A percentile compares a stretch with the other conserved stretches of the same genome.
These are phyloP conservation scores for Musa troglodytarum DNA, from an alignment of 176 grass and related monocot genomes.

Conservation along the genomic window DNA sequence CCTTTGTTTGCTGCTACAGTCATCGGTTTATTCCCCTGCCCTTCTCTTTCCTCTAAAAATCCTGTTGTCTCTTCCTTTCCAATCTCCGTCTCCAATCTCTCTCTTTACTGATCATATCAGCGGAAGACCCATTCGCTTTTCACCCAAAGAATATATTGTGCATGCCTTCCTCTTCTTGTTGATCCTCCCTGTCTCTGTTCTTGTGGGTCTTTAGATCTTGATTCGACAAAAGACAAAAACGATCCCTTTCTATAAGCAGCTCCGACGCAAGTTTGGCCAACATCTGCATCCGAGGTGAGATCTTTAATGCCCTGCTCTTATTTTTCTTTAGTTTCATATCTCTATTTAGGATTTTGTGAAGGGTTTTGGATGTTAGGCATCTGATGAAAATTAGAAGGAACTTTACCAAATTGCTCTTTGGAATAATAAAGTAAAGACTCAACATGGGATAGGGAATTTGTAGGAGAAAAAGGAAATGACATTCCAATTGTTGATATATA, in stretches of 20 bases:
- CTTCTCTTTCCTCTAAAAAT: neutral
- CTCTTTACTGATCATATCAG: neutral
- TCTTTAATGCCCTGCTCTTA: neutral
- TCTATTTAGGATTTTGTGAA: neutral
- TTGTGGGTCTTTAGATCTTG: neutral
- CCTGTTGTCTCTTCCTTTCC: neutral
- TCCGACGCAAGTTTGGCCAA: neutral
- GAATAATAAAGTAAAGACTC: neutral
- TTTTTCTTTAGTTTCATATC: neutral
- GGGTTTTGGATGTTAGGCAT: neutral
- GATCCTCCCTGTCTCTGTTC: neutral
- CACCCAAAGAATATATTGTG: neutral
- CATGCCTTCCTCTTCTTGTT: neutral
- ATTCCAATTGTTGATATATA: neutral
- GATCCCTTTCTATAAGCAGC: neutral
- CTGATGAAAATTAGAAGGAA: neutral
- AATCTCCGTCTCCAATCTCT: neutral
- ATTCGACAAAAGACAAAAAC: neutral
- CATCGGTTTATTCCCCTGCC: neutral
- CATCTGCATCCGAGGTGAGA: neutral
- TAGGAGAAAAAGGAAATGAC: neutral
- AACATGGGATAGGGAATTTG: neutral
- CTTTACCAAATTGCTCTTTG: neutral
- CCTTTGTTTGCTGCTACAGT: neutral
- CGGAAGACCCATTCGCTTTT: neutral